phyloP scores from a whole-genome alignment of 805 yeast genomes.

The Naumovozyma castellii region DNA sequence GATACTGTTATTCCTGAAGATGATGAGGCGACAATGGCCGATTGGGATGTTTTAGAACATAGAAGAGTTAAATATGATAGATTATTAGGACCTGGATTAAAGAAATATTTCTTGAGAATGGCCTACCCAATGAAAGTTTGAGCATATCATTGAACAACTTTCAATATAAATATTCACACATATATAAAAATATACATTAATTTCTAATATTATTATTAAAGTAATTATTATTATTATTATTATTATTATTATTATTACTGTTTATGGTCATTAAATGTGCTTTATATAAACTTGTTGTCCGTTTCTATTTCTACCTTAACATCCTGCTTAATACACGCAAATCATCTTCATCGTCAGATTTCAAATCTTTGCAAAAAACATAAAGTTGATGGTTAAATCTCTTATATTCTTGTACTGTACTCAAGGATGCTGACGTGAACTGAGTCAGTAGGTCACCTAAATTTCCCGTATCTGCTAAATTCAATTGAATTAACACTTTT shows the following conservation, averaged over 20 bases:
- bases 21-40: constrained; percentile 1
- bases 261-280: background rate
- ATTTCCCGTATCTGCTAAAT: constrained; percentile 19
- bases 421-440: constrained; percentile 33
- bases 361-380: constrained; percentile 42
- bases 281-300: background rate
- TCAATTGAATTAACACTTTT: constrained; percentile 28
- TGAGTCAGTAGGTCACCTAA: constrained; percentile 19
- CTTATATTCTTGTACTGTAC: constrained; percentile 35
- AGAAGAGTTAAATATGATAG: constrained; percentile 11
- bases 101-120: constrained; percentile 20
- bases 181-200: no score
- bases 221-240: no score
- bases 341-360: constrained; percentile 41
- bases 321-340: constrained; percentile 39
- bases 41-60: constrained; percentile 7
- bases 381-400: constrained; percentile 37
- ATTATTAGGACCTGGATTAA: constrained; percentile 12
- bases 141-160: no score
- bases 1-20: background rate
- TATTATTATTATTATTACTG: background rate
- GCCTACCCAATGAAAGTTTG: constrained; percentile 20
- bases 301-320: constrained; percentile 12
- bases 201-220: no score
- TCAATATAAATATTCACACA: no score